Base-by-base conservation (phyloP, 352 stramenopile genomes). In the Phytophthora sojae region DNA sequence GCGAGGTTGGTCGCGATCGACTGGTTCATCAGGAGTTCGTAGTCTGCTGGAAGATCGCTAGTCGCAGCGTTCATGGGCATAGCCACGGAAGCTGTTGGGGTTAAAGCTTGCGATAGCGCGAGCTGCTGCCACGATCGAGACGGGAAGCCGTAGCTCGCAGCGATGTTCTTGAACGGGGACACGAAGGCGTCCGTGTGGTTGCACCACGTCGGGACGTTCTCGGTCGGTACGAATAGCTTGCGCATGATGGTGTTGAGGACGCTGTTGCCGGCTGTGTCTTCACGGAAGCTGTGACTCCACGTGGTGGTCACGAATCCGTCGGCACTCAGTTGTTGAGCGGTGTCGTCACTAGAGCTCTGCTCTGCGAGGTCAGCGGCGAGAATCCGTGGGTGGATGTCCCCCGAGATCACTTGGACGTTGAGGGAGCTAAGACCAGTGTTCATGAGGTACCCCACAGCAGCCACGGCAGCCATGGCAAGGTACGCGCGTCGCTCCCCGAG, bases 381-480 rank as follows among this genome's bases (percentile, higher is more conserved):
- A 19, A 69, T 69, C 12, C 19, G 14, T 1, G 62, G 62, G 17
- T 53, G 15, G 19, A 58, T 64, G 6, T 64, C 32, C 23, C 63
- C 63, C 14, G 45, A 44, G 26, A 25, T 12, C 30, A 64, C 55
- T 57, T 69, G 63, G 30, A 69, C 47, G n/a, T 69, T 69, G 25
- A 69, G 63, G 1, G 63, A 57, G 15, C 54, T 69, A 14, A 69
- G 64, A 3, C 62, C 63, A 4, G 63, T 69, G 32, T 69, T 69
- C 54, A 69, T 69, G 30, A 70, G 23, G 15, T 65, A 70, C 2
- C 63, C 55, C 8, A 65, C 44, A n/a, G 57, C 30, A 1, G 54
- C 63, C 49, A 70, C 54, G 6, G 37, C 45, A 6, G 6, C 55
- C 55, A 54, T 70, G 1, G 58, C 44, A 6, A 51, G 4, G 55